These are phyloP conservation scores for Coemansia sp. DNA, from an alignment of 192 early-diverging fungal species.

Conservation along the genomic window DNA sequence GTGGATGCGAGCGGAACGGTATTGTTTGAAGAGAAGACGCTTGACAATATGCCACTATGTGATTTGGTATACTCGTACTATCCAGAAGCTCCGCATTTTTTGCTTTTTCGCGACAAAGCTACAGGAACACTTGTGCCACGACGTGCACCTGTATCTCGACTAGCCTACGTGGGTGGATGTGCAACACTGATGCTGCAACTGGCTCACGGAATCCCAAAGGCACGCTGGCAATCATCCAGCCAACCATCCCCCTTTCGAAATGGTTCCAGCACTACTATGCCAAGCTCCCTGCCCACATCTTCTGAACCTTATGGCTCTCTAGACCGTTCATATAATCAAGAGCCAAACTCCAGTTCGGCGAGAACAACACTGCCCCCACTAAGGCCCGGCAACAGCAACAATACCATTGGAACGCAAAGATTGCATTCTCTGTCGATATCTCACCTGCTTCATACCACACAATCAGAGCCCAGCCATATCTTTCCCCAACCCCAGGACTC, in stretches of 20 bases:
- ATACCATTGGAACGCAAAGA: not conserved
- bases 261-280: not conserved
- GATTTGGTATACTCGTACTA: slow-evolving; percentile 36
- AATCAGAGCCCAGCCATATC: not conserved
- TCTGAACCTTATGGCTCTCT: not conserved
- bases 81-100: slow-evolving; percentile 19
- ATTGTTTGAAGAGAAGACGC: slow-evolving; percentile 19
- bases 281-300: not conserved
- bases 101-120: slow-evolving; percentile 29
- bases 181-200: slow-evolving; percentile 11
- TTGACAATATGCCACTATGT: slow-evolving; percentile 20
- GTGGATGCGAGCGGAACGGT: slow-evolving; percentile 16
- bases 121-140: slow-evolving; percentile 27
- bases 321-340: not conserved
- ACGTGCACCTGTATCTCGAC: slow-evolving; percentile 7
- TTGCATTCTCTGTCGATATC: not conserved
- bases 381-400: not conserved
- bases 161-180: not conserved
- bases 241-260: not conserved
- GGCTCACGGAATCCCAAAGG: slow-evolving; percentile 4
- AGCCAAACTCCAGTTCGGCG: not conserved
- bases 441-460: not conserved
- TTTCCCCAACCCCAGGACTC: not conserved
- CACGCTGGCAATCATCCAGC: slow-evolving; percentile 4
- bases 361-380: not conserved